Percentiles rank a stretch among this genome's conserved stretches.
Evolutionary conservation across 768 basidiomycete genomes (phyloP).

Genomic region (Rhizopogon rudus): DNA sequence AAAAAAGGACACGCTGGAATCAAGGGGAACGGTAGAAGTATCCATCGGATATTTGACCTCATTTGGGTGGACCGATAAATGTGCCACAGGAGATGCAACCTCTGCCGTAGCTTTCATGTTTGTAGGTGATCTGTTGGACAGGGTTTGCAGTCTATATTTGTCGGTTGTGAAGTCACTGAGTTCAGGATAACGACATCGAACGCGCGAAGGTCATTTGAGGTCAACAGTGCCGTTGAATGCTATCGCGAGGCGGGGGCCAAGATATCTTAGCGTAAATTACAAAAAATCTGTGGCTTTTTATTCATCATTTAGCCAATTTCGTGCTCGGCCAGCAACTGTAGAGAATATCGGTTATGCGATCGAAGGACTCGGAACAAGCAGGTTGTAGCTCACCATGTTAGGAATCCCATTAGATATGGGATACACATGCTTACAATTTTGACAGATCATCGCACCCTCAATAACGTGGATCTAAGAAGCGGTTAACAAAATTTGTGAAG

Average conservation of each 20-base stretch:
- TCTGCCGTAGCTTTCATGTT: background rate
- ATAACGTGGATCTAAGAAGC: slow-evolving; percentile 80
- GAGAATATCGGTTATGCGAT: slow-evolving; percentile 1
- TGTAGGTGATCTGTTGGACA: background rate
- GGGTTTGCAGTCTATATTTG: too few species aligned
- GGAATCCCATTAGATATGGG: slow-evolving; percentile 93
- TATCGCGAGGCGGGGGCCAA: background rate
- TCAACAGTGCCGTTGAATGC: background rate
- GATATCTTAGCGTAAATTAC: background rate
- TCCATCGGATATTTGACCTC: background rate
- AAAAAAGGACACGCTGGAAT: background rate
- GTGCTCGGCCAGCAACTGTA: slow-evolving; percentile 85
- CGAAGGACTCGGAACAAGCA: background rate
- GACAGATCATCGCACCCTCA: slow-evolving; percentile 91
- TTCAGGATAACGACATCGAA: background rate
- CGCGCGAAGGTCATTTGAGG: background rate
- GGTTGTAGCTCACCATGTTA: slow-evolving; percentile 73
- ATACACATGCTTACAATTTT: slow-evolving; percentile 86
- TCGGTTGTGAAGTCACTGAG: background rate
- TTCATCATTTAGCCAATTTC: slow-evolving; percentile 55
- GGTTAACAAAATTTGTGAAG: background rate
- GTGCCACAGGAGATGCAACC: background rate
- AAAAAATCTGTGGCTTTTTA: background rate
- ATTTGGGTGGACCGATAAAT: background rate
- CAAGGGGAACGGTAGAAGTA: background rate